Evolutionary conservation across 768 basidiomycete species (phyloP), one percentile per base, ranked within the genome.

Genomic region (Trametes coccinea): DNA sequence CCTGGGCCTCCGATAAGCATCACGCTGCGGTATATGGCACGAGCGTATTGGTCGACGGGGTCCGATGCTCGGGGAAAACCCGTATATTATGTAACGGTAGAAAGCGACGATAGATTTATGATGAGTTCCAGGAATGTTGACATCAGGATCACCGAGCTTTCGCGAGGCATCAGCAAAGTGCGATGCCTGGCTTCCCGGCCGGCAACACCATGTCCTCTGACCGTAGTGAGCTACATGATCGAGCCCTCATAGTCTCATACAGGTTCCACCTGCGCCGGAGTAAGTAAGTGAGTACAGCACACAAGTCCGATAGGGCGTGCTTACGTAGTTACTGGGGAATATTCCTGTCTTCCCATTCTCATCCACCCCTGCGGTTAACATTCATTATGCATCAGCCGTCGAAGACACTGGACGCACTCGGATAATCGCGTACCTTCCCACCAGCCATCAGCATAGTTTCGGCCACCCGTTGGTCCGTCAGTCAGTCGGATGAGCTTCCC

Each of bases 301-400:
- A 7, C 27, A 31, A 49, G 30, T 52, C 43, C 62, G 33, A 33
- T 43, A 22, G 5, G 46, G 22, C 11, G 8, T 34, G 16, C 90
- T 74, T 74, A 93, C 92, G 80, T 93, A 93, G 76, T 91, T 92
- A 74, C 88, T 91, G 30, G 92, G 92, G 76, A 93, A 93, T 68
- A 93, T 91, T 5, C 91, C 91, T 73, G 84, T 90, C 71, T 72
- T 77, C 56, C 90, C 87, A 58, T 74, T 71, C 53, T 76, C 73
- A 65, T 86, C 82, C 63, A 84, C 77, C 57, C 90, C 90, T 91
- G 72, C 48, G 64, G 65, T 70, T 67, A 27, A 63, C 65, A 70
- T 68, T 46, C 66, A 54, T 9, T 31, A 49, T 13, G 37, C 41
- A 59, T 68, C 49, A 63, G 53, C 44, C 44, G 6, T 37, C 34